Evolutionary conservation across 495 filamentous ascomycete species (phyloP), one percentile per base, ranked within the genome.

Genomic region (Neurospora sp.): DNA sequence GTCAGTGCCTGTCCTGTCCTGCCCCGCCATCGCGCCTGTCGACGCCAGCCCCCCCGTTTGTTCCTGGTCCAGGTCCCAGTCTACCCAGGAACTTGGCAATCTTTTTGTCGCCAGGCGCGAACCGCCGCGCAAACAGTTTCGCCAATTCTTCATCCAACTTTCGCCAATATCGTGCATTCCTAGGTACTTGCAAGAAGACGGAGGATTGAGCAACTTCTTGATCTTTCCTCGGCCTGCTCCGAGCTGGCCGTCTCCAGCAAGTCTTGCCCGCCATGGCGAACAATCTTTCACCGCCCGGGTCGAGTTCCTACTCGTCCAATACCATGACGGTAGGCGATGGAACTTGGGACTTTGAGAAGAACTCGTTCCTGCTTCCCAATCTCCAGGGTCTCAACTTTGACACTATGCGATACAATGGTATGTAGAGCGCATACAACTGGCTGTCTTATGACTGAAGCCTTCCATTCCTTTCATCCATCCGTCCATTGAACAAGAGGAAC

Each of bases 321-420:
- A 95, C 92, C 54, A 85, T 97, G 82, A 88, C 87, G 76, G 94
- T 97, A 20, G 94, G 94, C 74, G 94, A 97, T 84, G 94, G 94
- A 39, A 97, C 94, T 39, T 97, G 94, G 94, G 93, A 97, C 77
- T 87, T 88, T 35, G 84, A 87, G 74, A 89, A 91, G 81, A 94
- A 97, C 82, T 92, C 91, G 10, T 97, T 97, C 82, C 86, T 97
- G 69, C 83, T 97, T 66, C 94, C 94, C 35, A 96, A 96, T 83
- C 82, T 97, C 44, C 87, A 92, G 80, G 94, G 94, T 3, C 80
- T 96, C 18, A 97, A 97, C 81, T 94, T 95, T 82, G 93, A 91
- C 71, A 97, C 94, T n/a, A 97, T 94, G 91, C 90, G 87, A 82
- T 97, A 96, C 83, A 97, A 97, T 90, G 94, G 94, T 96, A 83